These are phyloP conservation scores for Coelastrella sp. DNA, from an alignment of 139 green algal species.

Conservation along the genomic window DNA sequence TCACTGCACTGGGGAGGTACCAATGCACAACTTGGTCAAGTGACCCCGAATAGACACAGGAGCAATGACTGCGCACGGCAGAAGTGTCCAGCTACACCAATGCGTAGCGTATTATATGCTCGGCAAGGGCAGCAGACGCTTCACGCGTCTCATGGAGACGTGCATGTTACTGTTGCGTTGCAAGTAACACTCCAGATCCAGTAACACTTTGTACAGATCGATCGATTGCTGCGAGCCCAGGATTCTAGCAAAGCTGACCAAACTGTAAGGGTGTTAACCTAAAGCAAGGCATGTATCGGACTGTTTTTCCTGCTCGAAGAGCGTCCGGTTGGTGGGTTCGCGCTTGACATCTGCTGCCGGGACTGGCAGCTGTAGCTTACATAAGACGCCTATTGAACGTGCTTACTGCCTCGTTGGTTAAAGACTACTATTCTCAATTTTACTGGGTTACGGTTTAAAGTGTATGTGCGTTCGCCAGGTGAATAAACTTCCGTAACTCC, in stretches of 20 bases:
- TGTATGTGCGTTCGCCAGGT: too few species aligned
- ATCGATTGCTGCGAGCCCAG: neutral
- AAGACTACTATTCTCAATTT: neutral
- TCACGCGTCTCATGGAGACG: neutral
- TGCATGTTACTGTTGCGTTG: constrained; percentile 8
- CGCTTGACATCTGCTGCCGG: neutral
- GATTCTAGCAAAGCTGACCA: neutral
- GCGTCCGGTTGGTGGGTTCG: neutral
- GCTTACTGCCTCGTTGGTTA: neutral
- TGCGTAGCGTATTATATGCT: neutral
- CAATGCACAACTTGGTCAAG: neutral
- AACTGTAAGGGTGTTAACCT: neutral
- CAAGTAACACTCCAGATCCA: constrained; percentile 12
- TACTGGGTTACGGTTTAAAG: too few species aligned
- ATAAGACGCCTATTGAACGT: neutral
- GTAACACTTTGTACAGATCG: constrained; percentile 4
- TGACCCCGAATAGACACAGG: neutral
- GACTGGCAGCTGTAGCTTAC: neutral
- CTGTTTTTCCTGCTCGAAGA: neutral
- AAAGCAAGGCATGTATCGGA: neutral
- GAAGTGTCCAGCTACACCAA: neutral
- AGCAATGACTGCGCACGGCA: neutral
- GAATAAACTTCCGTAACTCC: too few species aligned
- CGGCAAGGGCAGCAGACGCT: neutral
- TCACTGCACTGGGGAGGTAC: neutral